phyloP scores from a whole-genome alignment of 2,329 filamentous ascomycete genomes.

The Talaromyces islandicus region DNA sequence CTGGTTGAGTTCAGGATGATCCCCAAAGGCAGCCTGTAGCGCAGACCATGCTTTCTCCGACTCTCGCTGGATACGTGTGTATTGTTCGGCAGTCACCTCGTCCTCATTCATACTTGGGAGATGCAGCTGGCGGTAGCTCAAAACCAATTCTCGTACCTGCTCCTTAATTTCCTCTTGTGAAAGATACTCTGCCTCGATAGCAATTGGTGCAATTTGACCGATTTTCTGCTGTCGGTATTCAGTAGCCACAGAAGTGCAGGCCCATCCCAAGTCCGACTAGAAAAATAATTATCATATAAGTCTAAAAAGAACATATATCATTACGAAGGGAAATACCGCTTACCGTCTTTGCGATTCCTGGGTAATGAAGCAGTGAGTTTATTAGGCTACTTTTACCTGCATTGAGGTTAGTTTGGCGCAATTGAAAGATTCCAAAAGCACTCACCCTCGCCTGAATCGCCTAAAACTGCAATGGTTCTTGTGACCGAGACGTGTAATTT shows the following conservation, averaged over 20 bases:
- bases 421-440: neutral
- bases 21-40: neutral
- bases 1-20: neutral
- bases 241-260: neutral
- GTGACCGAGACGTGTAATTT: neutral
- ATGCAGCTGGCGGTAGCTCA: neutral
- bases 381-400: constrained; percentile 2
- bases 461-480: neutral
- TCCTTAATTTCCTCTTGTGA: neutral
- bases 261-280: neutral
- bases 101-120: neutral
- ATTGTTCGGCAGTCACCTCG: neutral
- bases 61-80: neutral
- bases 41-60: neutral
- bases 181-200: constrained; percentile 1
- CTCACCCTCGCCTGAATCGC: constrained; percentile 1
- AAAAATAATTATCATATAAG: no score
- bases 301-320: no score
- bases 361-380: constrained; percentile 2
- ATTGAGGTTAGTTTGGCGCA: neutral
- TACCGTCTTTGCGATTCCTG: constrained; percentile 1
- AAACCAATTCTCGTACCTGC: neutral
- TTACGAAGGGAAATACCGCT: neutral
- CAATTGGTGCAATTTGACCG: neutral
- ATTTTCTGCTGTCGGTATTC: neutral